phyloP scores from a whole-genome alignment of 768 basidiomycete species.

The Rickenella mellea region DNA sequence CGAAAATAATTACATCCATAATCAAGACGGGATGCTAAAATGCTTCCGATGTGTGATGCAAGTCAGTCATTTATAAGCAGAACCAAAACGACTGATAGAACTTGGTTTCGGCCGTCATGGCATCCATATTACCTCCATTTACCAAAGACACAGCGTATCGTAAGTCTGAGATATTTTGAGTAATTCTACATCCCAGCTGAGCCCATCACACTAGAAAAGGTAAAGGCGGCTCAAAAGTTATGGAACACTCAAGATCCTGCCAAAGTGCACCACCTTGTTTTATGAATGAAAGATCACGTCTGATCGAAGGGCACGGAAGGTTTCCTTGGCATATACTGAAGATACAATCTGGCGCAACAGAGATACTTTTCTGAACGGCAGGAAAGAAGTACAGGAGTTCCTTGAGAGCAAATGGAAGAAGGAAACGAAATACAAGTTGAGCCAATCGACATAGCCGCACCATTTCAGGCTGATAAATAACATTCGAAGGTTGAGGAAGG shows the following conservation, averaged over 20 bases:
- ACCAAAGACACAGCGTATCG: too few relatives aligned
- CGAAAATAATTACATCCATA: too few relatives aligned
- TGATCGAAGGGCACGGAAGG: conserved; percentile 17
- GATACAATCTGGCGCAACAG: conserved; percentile 51
- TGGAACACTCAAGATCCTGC: conserved; percentile 32
- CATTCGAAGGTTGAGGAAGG: conserved; percentile 30
- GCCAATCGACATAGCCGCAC: background rate
- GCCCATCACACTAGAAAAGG: too few relatives aligned
- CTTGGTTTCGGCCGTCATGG: too few relatives aligned
- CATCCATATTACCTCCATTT: too few relatives aligned
- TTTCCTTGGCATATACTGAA: conserved; percentile 40
- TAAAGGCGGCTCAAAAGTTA: conserved; percentile 39
- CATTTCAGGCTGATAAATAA: background rate
- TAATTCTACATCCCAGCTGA: too few relatives aligned
- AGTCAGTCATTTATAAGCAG: too few relatives aligned
- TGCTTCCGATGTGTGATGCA: too few relatives aligned
- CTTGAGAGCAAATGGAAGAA: conserved; percentile 41
- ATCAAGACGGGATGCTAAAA: too few relatives aligned
- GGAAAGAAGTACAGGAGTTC: conserved; percentile 34
- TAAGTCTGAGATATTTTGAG: too few relatives aligned
- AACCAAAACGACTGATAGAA: too few relatives aligned
- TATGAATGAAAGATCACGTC: background rate
- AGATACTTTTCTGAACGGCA: conserved; percentile 36
- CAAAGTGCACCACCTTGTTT: conserved; percentile 13
- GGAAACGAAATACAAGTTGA: conserved; percentile 36